Base-by-base conservation (phyloP, 805 yeast species). In the Wickerhamiella sergipiensis region DNA sequence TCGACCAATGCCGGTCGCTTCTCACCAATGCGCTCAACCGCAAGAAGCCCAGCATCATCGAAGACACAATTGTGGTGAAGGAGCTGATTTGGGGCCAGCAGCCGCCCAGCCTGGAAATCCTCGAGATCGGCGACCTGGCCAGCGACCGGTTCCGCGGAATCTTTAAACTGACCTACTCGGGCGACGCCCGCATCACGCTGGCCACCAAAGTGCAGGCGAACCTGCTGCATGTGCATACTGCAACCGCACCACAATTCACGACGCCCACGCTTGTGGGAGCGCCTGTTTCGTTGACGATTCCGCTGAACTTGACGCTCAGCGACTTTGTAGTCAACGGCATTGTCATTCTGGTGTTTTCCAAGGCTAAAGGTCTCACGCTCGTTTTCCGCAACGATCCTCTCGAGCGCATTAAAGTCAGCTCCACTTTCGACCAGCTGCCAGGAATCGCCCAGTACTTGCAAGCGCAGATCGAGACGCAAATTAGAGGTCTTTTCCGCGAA, bases 301-400 rank as follows among this genome's bases (percentile, higher is more conserved):
- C 95, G 4, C 71, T 87, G 57, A 85, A 83, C 61, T 71, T 87
- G 59, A 81, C 82, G 40, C 69, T 87, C 50, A 77, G 87, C 42
- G 81, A 83, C 51, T 81, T 87, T 54, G 74, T 75, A 58, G 71
- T 87, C 49, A 77, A 81, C 51, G 92, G 95, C 1, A 87, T 88
- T 53, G 87, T 89, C 22, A 83, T 87, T 50, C 79, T 86, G 54
- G 95, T 87, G 3, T 87, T 84, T 63, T 78, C 83, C 26, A 81
- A 84, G 59, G 73, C 83, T 3, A 85, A 85, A 61, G 95, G 95
- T 1, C 72, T 87, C 51, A 87, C 95, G 0, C 69, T 87, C 42
- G 95, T 87, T 29, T 87, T 87, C 68, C 76, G 89, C 58, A 87
- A 87, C 65, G 95, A 87, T 65, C 95, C 95, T 0, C 71, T 87